phyloP scores from a whole-genome alignment of 1,284 basidiomycete species.

The Melampsora larici-populina region DNA sequence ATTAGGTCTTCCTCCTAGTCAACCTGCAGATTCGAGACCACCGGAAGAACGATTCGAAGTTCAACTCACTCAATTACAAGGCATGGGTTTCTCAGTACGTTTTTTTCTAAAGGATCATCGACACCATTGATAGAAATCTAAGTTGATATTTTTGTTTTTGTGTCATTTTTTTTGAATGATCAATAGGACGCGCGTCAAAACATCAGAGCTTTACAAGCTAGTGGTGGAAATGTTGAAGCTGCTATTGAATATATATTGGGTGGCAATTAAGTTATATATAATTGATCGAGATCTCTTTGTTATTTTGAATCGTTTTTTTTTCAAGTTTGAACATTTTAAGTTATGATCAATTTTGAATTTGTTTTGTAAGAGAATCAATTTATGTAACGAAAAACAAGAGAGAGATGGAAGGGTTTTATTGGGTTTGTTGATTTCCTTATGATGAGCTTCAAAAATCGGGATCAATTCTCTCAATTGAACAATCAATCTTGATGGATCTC shows the following conservation, averaged over 20 bases:
- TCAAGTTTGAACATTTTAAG: too few species aligned
- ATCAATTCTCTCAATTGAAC: too few species aligned
- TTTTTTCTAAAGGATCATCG: background rate
- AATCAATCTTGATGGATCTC: too few species aligned
- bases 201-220: conserved; percentile 77
- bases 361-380: too few species aligned
- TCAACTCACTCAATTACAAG: conserved; percentile 59
- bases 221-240: conserved; percentile 80
- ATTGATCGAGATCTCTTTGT: too few species aligned
- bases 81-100: conserved; percentile 56
- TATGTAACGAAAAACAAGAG: too few species aligned
- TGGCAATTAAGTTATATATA: conserved; percentile 54
- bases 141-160: conserved; percentile 45
- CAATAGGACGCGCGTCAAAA: conserved; percentile 72
- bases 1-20: conserved; percentile 46
- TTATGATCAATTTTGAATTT: too few species aligned
- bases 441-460: too few species aligned
- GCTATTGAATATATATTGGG: conserved; percentile 85
- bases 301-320: too few species aligned
- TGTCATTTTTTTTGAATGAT: background rate
- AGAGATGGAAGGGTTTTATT: too few species aligned
- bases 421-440: too few species aligned
- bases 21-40: conserved; percentile 66
- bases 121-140: background rate
- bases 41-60: conserved; percentile 85